phyloP scores from a whole-genome alignment of 352 stramenopile genomes.

The Phytopythium montanum region DNA sequence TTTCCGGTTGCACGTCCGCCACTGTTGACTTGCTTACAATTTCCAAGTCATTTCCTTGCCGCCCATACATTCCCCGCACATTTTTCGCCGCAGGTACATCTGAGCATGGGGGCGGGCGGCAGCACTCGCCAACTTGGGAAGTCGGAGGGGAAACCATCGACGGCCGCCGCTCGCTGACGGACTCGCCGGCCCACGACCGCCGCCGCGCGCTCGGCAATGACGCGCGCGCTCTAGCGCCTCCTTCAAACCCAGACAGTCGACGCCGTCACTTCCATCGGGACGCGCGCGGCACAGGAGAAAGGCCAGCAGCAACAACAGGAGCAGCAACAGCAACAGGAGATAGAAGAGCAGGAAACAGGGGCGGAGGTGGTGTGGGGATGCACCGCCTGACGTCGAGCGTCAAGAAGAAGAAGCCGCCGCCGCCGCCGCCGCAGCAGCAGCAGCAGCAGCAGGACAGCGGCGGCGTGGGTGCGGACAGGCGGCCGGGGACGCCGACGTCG shows the following conservation, averaged over 20 bases:
- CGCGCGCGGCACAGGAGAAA: neutral
- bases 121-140: conserved; percentile 1
- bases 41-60: neutral
- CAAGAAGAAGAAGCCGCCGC: conserved; percentile 8
- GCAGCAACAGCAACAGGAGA: neutral
- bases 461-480: conserved; percentile 3
- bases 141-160: conserved; percentile 1
- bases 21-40: no score
- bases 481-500: conserved; percentile 4
- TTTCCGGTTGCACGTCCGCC: no score
- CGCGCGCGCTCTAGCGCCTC: conserved; percentile 7
- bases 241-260: neutral
- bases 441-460: conserved; percentile 1
- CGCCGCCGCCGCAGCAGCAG: conserved; percentile 6
- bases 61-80: conserved; percentile 1
- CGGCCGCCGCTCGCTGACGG: neutral
- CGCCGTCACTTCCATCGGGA: neutral
- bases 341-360: neutral
- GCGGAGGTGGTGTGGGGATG: neutral
- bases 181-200: no score
- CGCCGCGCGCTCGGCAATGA: conserved; percentile 2
- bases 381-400: conserved; percentile 9
- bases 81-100: no score
- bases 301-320: neutral
- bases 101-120: no score